phyloP scores from a whole-genome alignment of 2,329 filamentous ascomycete species.

The Xylaria polymorpha region DNA sequence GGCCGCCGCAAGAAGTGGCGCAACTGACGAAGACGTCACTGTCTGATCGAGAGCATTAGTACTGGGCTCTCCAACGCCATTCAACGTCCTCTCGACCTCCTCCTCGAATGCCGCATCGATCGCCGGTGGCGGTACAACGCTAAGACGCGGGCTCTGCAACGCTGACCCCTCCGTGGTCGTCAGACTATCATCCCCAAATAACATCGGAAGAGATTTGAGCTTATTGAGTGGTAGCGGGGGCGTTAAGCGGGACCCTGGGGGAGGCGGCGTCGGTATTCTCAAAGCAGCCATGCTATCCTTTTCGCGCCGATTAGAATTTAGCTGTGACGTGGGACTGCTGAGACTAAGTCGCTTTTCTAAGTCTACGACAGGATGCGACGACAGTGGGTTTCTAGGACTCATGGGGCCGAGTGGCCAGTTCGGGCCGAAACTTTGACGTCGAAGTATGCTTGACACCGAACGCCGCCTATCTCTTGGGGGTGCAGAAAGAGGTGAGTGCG shows the following conservation, averaged over 20 bases:
- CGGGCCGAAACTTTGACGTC: constrained; percentile 39
- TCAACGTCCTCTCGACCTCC: constrained; percentile 23
- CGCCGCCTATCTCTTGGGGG: constrained; percentile 30
- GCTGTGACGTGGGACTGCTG: neutral
- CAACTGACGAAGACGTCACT: neutral
- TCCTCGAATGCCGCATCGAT: constrained; percentile 43
- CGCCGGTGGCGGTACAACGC: constrained; percentile 44
- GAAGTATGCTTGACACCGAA: constrained; percentile 29
- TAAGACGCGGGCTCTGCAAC: constrained; percentile 43
- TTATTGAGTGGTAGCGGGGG: constrained; percentile 15
- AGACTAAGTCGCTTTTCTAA: constrained; percentile 40
- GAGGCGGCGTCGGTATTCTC: constrained; percentile 31
- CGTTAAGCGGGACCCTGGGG: constrained; percentile 26
- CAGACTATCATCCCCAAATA: constrained; percentile 18
- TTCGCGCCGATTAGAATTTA: constrained; percentile 11
- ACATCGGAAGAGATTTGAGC: neutral
- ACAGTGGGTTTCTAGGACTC: constrained; percentile 41
- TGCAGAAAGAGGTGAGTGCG: constrained; percentile 15
- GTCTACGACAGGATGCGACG: constrained; percentile 42
- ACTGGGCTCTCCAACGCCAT: neutral
- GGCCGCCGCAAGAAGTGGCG: neutral
- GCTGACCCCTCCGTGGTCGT: constrained; percentile 25
- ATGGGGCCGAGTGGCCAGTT: constrained; percentile 46
- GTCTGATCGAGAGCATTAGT: neutral
- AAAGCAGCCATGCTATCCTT: constrained; percentile 16